phyloP scores from a whole-genome alignment of 345 rosid species.

The Ricinus communis region DNA sequence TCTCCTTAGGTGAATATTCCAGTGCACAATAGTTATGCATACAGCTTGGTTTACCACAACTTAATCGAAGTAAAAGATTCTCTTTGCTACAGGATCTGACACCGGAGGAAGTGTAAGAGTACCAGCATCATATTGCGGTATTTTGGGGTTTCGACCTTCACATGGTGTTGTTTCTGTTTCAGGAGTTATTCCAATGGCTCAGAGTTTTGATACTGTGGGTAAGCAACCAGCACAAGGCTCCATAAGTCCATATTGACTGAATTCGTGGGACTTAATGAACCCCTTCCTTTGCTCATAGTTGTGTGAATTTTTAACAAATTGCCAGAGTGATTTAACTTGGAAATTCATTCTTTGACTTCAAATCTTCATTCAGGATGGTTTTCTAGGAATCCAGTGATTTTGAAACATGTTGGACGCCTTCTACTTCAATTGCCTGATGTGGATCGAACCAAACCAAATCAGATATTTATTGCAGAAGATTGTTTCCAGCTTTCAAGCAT shows the following conservation, averaged over 20 bases:
- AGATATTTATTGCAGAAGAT: constrained; percentile 63
- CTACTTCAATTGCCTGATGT: constrained; percentile 50
- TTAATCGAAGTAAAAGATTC: constrained; percentile 1
- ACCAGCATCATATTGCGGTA: constrained; percentile 81
- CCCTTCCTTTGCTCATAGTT: not conserved
- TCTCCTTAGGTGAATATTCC: constrained; percentile 64
- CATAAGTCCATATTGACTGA: not conserved
- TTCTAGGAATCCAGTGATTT: constrained; percentile 66
- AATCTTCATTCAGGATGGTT: constrained; percentile 70
- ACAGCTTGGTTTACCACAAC: not conserved
- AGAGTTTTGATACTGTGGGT: constrained; percentile 94
- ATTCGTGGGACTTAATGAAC: not conserved
- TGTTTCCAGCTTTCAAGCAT: constrained; percentile 65
- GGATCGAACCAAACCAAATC: constrained; percentile 40
- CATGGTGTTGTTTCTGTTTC: constrained; percentile 51
- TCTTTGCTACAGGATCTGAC: constrained; percentile 65
- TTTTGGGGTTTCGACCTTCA: constrained; percentile 79
- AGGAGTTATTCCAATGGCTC: constrained; percentile 85
- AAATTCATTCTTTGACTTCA: not conserved
- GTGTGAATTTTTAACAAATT: not conserved
- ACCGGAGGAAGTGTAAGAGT: constrained; percentile 91
- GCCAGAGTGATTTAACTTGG: too few species aligned
- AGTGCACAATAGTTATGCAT: not conserved
- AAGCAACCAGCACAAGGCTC: constrained; percentile 17
- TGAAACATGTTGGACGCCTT: constrained; percentile 61